These are phyloP conservation scores for Didymella lethalis DNA, from an alignment of 2,329 filamentous ascomycete species.

Conservation along the genomic window DNA sequence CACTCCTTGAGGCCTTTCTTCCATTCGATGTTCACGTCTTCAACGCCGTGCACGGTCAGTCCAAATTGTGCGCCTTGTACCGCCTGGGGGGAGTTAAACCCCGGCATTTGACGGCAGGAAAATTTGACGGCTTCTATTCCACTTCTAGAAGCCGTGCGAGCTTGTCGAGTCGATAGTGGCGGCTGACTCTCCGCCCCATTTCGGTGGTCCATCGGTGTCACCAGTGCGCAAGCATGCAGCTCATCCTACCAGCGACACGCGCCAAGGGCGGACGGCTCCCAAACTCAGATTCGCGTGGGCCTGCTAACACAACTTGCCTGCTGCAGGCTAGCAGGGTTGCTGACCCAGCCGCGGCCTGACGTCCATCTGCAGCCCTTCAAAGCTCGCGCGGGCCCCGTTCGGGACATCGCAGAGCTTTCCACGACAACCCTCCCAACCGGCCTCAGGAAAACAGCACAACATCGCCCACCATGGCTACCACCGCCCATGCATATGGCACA, in stretches of 20 bases:
- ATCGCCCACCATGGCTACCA: conserved; percentile 31
- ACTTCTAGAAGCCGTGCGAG: conserved; percentile 28
- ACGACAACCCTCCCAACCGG: conserved; percentile 29
- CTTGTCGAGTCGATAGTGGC: conserved; percentile 9
- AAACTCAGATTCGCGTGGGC: conserved; percentile 33
- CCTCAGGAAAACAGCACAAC: conserved; percentile 21
- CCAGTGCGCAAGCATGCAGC: conserved; percentile 21
- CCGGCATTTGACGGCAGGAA: conserved; percentile 19
- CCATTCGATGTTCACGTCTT: conserved; percentile 10
- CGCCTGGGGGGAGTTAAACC: conserved; percentile 3
- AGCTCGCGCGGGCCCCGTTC: conserved; percentile 32
- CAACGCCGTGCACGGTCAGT: conserved; percentile 7
- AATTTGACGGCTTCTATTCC: conserved; percentile 21
- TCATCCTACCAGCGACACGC: conserved; percentile 18
- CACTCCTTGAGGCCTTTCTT: conserved; percentile 16
- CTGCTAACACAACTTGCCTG: conserved; percentile 24
- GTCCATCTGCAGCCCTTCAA: conserved; percentile 41
- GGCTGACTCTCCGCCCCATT: conserved; percentile 17
- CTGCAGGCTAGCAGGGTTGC: conserved; percentile 33
- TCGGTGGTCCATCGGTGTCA: conserved; percentile 29
- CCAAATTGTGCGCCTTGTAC: conserved; percentile 4
- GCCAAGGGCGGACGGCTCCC: conserved; percentile 33
- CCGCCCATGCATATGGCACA: conserved; percentile 38
- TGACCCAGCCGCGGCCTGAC: conserved; percentile 36
- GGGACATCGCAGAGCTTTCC: conserved; percentile 27